These are phyloP conservation scores for Coemansia sp. DNA, from an alignment of 192 early-diverging fungal genomes.

Conservation along the genomic window DNA sequence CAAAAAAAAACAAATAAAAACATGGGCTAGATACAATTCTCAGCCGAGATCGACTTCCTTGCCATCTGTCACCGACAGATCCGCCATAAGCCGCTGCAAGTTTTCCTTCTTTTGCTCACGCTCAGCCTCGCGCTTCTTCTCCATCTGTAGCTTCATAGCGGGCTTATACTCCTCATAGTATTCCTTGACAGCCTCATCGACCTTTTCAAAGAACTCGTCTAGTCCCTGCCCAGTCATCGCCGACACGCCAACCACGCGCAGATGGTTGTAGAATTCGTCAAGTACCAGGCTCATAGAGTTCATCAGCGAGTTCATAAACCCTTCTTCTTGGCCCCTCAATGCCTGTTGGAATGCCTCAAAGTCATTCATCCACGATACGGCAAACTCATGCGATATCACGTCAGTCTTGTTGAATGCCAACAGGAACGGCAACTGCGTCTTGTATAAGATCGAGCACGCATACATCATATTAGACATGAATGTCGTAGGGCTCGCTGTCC, in stretches of 20 bases:
- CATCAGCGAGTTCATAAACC: constrained; percentile 93
- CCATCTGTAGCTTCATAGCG: constrained; percentile 73
- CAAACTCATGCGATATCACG: constrained; percentile 88
- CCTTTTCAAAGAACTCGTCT: constrained; percentile 81
- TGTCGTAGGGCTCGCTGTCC: constrained; percentile 87
- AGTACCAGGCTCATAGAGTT: constrained; percentile 95
- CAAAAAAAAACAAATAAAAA: too few relatives aligned
- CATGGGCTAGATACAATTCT: not conserved
- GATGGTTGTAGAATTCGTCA: constrained; percentile 93
- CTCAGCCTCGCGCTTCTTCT: constrained; percentile 63
- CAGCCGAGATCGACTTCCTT: constrained; percentile 40
- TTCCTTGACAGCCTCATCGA: constrained; percentile 81
- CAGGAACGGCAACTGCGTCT: constrained; percentile 94
- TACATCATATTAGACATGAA: constrained; percentile 99
- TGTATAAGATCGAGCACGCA: constrained; percentile 96
- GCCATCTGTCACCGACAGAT: constrained; percentile 73
- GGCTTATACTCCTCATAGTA: constrained; percentile 91
- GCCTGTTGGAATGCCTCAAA: constrained; percentile 94
- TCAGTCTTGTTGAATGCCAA: constrained; percentile 97
- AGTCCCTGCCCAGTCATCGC: constrained; percentile 94
- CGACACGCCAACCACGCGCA: constrained; percentile 84
- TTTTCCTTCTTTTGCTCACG: constrained; percentile 71
- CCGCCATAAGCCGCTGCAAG: constrained; percentile 81
- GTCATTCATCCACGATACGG: constrained; percentile 95
- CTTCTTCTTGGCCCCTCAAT: constrained; percentile 71